Evolutionary conservation across 306 rosid species (phyloP), one percentile per base, ranked within the genome.

Genomic region (Begonia peltatifolia): DNA sequence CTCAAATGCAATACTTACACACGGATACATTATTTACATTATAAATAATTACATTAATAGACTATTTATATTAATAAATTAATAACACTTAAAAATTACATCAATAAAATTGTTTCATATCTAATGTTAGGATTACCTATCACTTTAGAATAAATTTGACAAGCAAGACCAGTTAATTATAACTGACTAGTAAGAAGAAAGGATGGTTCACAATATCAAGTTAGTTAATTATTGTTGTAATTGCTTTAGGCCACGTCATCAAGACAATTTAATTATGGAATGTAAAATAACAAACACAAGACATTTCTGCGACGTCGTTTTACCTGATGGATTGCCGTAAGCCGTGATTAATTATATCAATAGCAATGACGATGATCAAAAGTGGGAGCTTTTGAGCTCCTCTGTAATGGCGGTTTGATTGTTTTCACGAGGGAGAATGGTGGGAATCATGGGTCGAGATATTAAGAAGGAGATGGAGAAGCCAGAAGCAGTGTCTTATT

Each of bases 401-500:
- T 54, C 41, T 36, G 8, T 54, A 30, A 30, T 30, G 38, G 38
- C 38, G 38, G 23, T 38, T 43, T 54, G 48, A 44, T 44, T 44
- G n/a, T 10, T 10, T 52, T 51, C 62, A 59, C 42, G 46, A 7
- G 14, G 55, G 38, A 48, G 66, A 46, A 59, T 55, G 9, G 23
- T 42, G 50, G 25, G 4, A 16, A 16, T 44, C 25, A 57, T 60
- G 68, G 71, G 50, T 57, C 61, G 16, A 11, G 57, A 53, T 54
- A 51, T 25, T 13, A 51, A 42, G 57, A 68, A 23, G 43, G 59
- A 23, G 30, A 46, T 30, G 35, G 48, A 35, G 17, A 57, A 54
- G 35, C 51, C 60, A 55, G 69, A 66, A 61, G 47, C 57, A 51
- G 15, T 42, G 54, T 14, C 58, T 51, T 47, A 17, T 46, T 18